Conservation (phyloP, 108 stramenopile genomes). For the Cylindrotheca fusiformis region DNA sequence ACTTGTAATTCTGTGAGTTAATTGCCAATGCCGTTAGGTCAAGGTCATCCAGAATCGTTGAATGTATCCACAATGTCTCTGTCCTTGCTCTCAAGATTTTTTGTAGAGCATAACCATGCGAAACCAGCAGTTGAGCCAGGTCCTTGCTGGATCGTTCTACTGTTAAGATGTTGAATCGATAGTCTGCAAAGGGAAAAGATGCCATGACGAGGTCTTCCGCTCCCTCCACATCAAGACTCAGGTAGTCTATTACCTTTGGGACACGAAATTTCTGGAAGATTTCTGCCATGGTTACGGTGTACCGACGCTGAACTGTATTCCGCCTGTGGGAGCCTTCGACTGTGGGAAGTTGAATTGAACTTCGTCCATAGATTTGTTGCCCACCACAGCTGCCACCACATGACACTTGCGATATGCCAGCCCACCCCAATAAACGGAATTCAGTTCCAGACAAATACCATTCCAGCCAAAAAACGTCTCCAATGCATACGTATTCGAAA, state of each 20-base stretch:
- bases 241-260: conserved; percentile 56
- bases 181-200: conserved; percentile 48
- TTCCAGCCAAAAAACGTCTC: conserved; percentile 44
- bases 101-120: conserved; percentile 18
- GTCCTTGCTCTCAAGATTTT: conserved; percentile 9
- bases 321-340: conserved; percentile 40
- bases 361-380: conserved; percentile 38
- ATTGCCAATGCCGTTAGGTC: conserved; percentile 17
- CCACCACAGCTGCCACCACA: conserved; percentile 45
- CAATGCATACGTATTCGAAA: conserved; percentile 50
- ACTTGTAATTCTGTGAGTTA: conserved; percentile 28
- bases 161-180: conserved; percentile 48
- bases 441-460: conserved; percentile 53
- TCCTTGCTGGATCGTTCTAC: conserved; percentile 45
- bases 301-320: conserved; percentile 22
- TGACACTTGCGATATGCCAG: conserved; percentile 46
- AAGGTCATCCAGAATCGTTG: conserved; percentile 3
- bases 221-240: conserved; percentile 66
- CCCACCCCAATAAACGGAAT: conserved; percentile 50
- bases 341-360: conserved; percentile 33
- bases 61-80: conserved; percentile 24
- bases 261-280: conserved; percentile 40
- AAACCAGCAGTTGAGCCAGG: conserved; percentile 22
- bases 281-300: conserved; percentile 42
- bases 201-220: conserved; percentile 60